These are phyloP conservation scores for Alternaria brassicicola DNA, from an alignment of 2,329 filamentous ascomycete species.

Conservation along the genomic window DNA sequence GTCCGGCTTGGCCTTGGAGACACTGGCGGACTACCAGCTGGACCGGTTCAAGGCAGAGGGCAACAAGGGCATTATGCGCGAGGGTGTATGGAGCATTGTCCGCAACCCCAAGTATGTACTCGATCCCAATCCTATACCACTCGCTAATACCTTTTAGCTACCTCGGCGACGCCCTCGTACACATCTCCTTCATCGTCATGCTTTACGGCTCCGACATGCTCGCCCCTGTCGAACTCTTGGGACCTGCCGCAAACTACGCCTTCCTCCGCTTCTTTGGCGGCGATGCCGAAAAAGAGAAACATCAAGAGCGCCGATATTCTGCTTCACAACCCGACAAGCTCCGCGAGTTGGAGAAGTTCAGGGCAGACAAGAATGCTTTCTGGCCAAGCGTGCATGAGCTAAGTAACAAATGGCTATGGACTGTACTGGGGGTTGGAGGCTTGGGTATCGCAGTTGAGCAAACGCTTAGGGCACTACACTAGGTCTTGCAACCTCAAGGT, in stretches of 20 bases:
- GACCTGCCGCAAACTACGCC: constrained; percentile 63
- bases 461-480: constrained; percentile 42
- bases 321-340: constrained; percentile 59
- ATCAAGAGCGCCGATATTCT: constrained; percentile 60
- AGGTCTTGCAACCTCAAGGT: neutral
- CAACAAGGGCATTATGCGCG: constrained; percentile 54
- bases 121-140: neutral
- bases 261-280: constrained; percentile 64
- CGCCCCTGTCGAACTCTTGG: constrained; percentile 61
- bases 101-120: constrained; percentile 65
- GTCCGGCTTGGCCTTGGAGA: constrained; percentile 62
- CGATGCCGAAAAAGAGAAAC: constrained; percentile 61
- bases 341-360: constrained; percentile 60
- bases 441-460: constrained; percentile 58
- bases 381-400: constrained; percentile 61
- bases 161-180: constrained; percentile 65
- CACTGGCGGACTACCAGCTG: constrained; percentile 63
- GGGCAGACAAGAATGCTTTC: constrained; percentile 63
- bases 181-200: constrained; percentile 64
- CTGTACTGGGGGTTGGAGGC: constrained; percentile 57
- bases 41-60: constrained; percentile 56
- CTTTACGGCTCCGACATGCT: constrained; percentile 62
- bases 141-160: constrained; percentile 53
- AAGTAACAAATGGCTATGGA: constrained; percentile 63
- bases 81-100: constrained; percentile 68